Evolutionary conservation across 2,329 filamentous ascomycete species (phyloP).

Genomic region (Xylaria sp.): DNA sequence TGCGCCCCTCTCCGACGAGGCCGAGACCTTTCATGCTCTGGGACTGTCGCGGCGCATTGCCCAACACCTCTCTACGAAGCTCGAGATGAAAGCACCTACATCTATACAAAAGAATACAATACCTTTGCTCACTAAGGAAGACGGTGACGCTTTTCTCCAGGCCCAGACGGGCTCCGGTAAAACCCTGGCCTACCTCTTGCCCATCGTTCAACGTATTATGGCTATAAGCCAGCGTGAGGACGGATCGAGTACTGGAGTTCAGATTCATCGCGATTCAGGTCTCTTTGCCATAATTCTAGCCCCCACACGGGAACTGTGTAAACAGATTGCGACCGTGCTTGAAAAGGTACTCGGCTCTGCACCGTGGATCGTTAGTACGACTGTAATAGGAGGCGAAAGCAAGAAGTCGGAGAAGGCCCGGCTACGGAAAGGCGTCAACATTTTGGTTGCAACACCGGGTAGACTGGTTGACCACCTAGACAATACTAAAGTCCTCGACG

Average conservation of each 20-base stretch:
- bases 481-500: slow-evolving; percentile 87
- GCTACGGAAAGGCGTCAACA: slow-evolving; percentile 92
- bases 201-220: slow-evolving; percentile 89
- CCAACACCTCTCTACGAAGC: slow-evolving; percentile 83
- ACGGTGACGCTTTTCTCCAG: slow-evolving; percentile 93
- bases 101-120: slow-evolving; percentile 94
- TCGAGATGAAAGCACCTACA: slow-evolving; percentile 89
- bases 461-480: slow-evolving; percentile 90
- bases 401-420: slow-evolving; percentile 90
- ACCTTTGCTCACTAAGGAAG: slow-evolving; percentile 78
- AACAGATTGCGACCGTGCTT: slow-evolving; percentile 89
- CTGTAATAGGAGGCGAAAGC: slow-evolving; percentile 76
- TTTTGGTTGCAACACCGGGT: slow-evolving; percentile 93
- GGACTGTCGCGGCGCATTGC: slow-evolving; percentile 85
- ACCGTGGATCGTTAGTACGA: slow-evolving; percentile 93
- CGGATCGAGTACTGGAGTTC: slow-evolving; percentile 55
- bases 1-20: slow-evolving; percentile 84
- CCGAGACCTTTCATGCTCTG: slow-evolving; percentile 85
- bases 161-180: slow-evolving; percentile 98
- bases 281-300: slow-evolving; percentile 94
- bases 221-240: slow-evolving; percentile 71
- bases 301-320: slow-evolving; percentile 91
- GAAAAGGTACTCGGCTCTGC: slow-evolving; percentile 88
- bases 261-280: slow-evolving; percentile 84
- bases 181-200: slow-evolving; percentile 93